Base-by-base conservation (phyloP, 2,329 filamentous ascomycete species). In the Fusarium brevicatenulatum region DNA sequence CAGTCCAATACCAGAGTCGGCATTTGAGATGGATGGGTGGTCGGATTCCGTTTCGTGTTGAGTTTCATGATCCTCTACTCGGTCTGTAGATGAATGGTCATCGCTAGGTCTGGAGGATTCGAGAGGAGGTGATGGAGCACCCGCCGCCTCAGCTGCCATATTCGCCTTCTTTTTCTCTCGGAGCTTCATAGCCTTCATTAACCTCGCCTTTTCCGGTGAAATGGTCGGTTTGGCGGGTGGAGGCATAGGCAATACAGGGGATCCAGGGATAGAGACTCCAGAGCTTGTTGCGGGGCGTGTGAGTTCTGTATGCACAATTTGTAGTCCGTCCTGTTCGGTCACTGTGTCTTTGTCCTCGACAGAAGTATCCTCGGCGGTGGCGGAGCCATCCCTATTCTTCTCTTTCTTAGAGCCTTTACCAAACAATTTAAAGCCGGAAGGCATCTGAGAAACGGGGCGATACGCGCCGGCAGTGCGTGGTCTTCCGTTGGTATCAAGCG, bases 151-250 rank as follows among this genome's bases (percentile, higher is more conserved):
- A 23, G 69, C 81, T 64, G 68, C 80, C 77, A 72, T 77, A 52
- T 77, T 73, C 70, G 66, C 81, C 82, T 83, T 84, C 81, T 94
- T 95, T 82, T 93, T 94, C 82, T 97, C 96, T 58, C 95, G 89
- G 75, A 98, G 83, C 81, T 98, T 93, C 83, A 98, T 88, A 12
- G 96, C 96, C 84, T 97, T 98, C 93, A 97, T 95, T 71, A 99
- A 85, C 61, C 96, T 89, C 68, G 93, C 91, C 84, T 97, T 98
- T 81, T 99, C 96, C 2, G 94, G 93, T 3, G 94, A 94, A 77
- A 97, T 92, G 80, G 86, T 76, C 81, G 83, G 82, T 75, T 83
- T 84, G 42, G 76, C 74, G 10, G 85, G 82, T 75, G 87, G 79
- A 19, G 86, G 84, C 62, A 85, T 73, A 7, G 82, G 78, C 36